These are phyloP conservation scores for Limnanthes douglasii DNA, from an alignment of 345 rosid genomes.

Conservation along the genomic window DNA sequence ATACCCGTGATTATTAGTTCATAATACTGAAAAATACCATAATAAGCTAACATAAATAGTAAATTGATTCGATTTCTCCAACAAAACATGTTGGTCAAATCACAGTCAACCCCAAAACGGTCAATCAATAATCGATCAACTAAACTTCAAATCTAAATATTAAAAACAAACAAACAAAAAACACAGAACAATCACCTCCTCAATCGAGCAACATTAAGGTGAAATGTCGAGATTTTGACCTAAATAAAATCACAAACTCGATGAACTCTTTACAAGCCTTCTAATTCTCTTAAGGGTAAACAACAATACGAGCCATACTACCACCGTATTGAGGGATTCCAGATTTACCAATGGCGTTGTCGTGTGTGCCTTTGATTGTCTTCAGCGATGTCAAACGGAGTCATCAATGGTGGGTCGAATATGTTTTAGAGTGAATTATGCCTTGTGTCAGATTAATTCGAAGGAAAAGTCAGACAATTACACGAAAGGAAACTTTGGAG, in stretches of 20 bases:
- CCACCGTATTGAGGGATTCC: slow-evolving; percentile 99
- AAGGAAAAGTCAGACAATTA: too few species aligned
- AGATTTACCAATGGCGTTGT: slow-evolving; percentile 91
- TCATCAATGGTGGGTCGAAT: slow-evolving; percentile 2
- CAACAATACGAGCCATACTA: slow-evolving; percentile 83
- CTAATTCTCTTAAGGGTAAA: slow-evolving; percentile 54
- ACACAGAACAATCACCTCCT: slow-evolving; percentile 41
- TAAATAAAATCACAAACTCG: slow-evolving; percentile 43
- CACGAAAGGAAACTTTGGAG: too few species aligned
- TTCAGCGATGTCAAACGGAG: slow-evolving; percentile 57
- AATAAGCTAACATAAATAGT: too few species aligned
- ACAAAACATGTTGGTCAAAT: too few species aligned
- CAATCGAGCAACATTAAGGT: slow-evolving; percentile 76
- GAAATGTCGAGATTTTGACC: slow-evolving; percentile 66
- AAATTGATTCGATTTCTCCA: too few species aligned
- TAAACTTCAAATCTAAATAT: neutral
- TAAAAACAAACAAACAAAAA: neutral
- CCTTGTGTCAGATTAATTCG: too few species aligned
- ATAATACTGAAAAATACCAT: too few species aligned
- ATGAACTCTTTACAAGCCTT: slow-evolving; percentile 63
- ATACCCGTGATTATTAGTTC: too few species aligned
- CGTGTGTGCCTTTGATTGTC: slow-evolving; percentile 68
- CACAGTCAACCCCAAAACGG: too few species aligned
- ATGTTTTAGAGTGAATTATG: too few species aligned
- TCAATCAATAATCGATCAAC: too few species aligned